Conservation (phyloP, 352 stramenopile genomes). For the Plasmopara viticola region DNA sequence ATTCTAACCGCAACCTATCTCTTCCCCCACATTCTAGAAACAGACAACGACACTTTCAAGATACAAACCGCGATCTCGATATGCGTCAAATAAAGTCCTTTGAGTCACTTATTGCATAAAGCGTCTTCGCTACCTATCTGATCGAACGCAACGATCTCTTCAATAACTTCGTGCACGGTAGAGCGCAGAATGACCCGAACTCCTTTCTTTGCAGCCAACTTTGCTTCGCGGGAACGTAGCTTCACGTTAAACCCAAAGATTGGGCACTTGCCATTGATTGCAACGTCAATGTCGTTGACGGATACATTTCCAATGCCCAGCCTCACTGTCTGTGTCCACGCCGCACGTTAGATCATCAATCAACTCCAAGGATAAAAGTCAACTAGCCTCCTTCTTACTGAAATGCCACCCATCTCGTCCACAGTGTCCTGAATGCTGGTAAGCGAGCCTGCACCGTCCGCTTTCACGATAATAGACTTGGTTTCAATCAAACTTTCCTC, state of each 20-base stretch:
- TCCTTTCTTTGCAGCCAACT: constrained; percentile 43
- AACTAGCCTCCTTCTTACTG: constrained; percentile 18
- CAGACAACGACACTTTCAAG: too few relatives aligned
- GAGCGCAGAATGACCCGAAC: constrained; percentile 63
- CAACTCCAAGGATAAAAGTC: constrained; percentile 1
- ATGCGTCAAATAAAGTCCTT: too few relatives aligned
- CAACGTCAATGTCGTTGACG: constrained; percentile 70
- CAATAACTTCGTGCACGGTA: constrained; percentile 74
- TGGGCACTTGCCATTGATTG: constrained; percentile 70
- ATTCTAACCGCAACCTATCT: too few relatives aligned
- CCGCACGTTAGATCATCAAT: neutral
- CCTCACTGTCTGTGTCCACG: constrained; percentile 52
- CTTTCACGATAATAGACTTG: constrained; percentile 77
- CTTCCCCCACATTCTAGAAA: too few relatives aligned
- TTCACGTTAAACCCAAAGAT: constrained; percentile 61
- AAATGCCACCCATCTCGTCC: constrained; percentile 57
- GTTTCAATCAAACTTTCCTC: constrained; percentile 38
- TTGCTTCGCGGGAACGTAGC: constrained; percentile 49
- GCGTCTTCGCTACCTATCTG: constrained; percentile 13
- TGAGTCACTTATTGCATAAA: neutral
- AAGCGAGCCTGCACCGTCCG: constrained; percentile 68
- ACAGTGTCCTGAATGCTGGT: constrained; percentile 82
- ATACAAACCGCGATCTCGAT: too few relatives aligned
- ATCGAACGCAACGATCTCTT: constrained; percentile 55
- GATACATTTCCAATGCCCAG: constrained; percentile 79